These are phyloP conservation scores for Sporothrix humicola DNA, from an alignment of 2,329 filamentous ascomycete species.

Conservation along the genomic window DNA sequence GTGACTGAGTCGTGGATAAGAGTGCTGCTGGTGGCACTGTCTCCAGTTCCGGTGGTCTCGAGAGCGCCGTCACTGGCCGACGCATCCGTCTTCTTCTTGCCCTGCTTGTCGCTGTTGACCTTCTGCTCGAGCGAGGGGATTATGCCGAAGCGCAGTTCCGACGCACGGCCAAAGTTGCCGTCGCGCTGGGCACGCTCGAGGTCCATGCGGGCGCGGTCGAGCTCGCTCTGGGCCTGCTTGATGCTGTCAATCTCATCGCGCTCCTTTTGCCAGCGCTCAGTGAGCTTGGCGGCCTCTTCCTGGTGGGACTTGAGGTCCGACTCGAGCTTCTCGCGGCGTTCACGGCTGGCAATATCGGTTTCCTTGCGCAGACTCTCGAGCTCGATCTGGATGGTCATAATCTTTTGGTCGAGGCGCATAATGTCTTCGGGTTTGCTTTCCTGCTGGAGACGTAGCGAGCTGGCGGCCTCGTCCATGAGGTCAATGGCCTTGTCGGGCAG, in stretches of 20 bases:
- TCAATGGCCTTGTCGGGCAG: conserved; percentile 97
- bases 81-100: conserved; percentile 38
- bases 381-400: conserved; percentile 97
- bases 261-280: conserved; percentile 88
- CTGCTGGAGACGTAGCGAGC: conserved; percentile 86
- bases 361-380: conserved; percentile 93
- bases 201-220: conserved; percentile 84
- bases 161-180: conserved; percentile 88
- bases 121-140: conserved; percentile 83
- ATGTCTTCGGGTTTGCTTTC: conserved; percentile 97
- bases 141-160: conserved; percentile 84
- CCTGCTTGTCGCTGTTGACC: conserved; percentile 74
- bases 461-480: conserved; percentile 93
- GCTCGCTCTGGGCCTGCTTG: conserved; percentile 84
- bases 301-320: conserved; percentile 75
- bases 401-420: conserved; percentile 87
- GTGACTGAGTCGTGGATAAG: conserved; percentile 95
- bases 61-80: conserved; percentile 46
- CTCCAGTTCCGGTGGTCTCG: conserved; percentile 42
- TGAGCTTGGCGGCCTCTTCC: conserved; percentile 75
- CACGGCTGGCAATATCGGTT: conserved; percentile 85
- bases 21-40: conserved; percentile 52
- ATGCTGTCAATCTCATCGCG: conserved; percentile 82
- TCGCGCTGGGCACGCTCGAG: conserved; percentile 86
- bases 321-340: conserved; percentile 86